Evolutionary conservation across 2,329 filamentous ascomycete genomes (phyloP), one percentile per base, ranked within the genome.

Genomic region (Clathrospora elynae): DNA sequence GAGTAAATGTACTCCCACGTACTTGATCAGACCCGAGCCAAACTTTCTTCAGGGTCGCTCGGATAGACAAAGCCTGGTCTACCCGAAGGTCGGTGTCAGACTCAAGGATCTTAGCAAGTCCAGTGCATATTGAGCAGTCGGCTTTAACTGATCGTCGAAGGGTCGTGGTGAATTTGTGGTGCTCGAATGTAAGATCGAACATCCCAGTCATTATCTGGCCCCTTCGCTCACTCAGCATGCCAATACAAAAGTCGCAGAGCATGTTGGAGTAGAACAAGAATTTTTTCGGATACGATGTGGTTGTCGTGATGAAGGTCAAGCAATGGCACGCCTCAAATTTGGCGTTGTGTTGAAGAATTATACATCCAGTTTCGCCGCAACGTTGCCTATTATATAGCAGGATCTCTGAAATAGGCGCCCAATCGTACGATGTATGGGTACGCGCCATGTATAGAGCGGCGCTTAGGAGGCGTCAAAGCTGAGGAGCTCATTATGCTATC

Each of bases 91-190:
- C 38, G 11, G 30, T 17, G 3, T 47, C 23, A 11, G 16, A 20
- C 4, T 35, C 19, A 9, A 53, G 28, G 3, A 31, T 25, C 4
- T 29, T 38, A 9, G 39, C 38, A 10, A 53, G 20, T 12, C 20
- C 35, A 11, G 24, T 40, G 14, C 52, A 55, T n/a, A 55, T 46
- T 6, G 31, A 25, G 23, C 52, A 55, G 4, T 49, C 37, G 4
- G 23, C 16, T 7, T 29, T 12, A 8, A 16, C n/a, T 10, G 52
- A 53, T n/a, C 20, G 16, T 14, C 35, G 17, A 5, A 55, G 38
- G 1, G 28, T 13, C 4, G 16, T 28, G 23, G 18, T 44, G 4
- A 19, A 32, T 10, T 31, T 28, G 31, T 55, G 52, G 19, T 55
- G 52, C 3, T 49, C 16, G 16, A 54, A 55, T 5, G 8, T 22